These are phyloP conservation scores for Pseudocercospora musae DNA, from an alignment of 2,329 filamentous ascomycete genomes.

Conservation along the genomic window DNA sequence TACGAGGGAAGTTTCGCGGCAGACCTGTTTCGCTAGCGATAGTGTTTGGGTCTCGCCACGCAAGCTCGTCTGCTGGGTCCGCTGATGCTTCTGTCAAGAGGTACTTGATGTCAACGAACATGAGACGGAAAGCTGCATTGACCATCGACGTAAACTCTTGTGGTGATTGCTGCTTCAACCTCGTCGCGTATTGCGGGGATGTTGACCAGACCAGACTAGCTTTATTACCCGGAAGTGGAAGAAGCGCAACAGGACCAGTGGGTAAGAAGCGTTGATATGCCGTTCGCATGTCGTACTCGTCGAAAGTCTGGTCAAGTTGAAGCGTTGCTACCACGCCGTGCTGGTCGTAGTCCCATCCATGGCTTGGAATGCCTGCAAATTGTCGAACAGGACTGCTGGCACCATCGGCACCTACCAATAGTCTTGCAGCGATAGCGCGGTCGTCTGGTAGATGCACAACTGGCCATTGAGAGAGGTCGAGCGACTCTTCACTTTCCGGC, in stretches of 20 bases:
- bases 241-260: slow-evolving; percentile 83
- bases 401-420: slow-evolving; percentile 90
- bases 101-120: slow-evolving; percentile 74
- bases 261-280: slow-evolving; percentile 96
- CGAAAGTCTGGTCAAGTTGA: slow-evolving; percentile 50
- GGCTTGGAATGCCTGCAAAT: slow-evolving; percentile 80
- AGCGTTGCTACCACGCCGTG: slow-evolving; percentile 91
- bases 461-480: slow-evolving; percentile 85
- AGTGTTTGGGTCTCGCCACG: slow-evolving; percentile 79
- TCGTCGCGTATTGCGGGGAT: slow-evolving; percentile 71
- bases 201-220: slow-evolving; percentile 95
- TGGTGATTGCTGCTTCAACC: slow-evolving; percentile 70
- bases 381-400: slow-evolving; percentile 89
- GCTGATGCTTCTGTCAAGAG: slow-evolving; percentile 61
- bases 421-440: slow-evolving; percentile 66
- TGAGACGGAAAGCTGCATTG: slow-evolving; percentile 87
- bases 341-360: slow-evolving; percentile 89
- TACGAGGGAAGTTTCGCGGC: slow-evolving; percentile 50
- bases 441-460: slow-evolving; percentile 70
- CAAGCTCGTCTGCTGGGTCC: slow-evolving; percentile 65
- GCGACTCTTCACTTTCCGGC: slow-evolving; percentile 49
- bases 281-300: slow-evolving; percentile 52
- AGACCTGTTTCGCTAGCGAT: slow-evolving; percentile 40
- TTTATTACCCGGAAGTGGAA: slow-evolving; percentile 79
- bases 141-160: slow-evolving; percentile 80